A percentile compares a stretch with the other conserved stretches of the same genome.
Evolutionary conservation across 2,329 filamentous ascomycete genomes (phyloP).

Genomic region (Immersiporthe knoxdaviesiana): DNA sequence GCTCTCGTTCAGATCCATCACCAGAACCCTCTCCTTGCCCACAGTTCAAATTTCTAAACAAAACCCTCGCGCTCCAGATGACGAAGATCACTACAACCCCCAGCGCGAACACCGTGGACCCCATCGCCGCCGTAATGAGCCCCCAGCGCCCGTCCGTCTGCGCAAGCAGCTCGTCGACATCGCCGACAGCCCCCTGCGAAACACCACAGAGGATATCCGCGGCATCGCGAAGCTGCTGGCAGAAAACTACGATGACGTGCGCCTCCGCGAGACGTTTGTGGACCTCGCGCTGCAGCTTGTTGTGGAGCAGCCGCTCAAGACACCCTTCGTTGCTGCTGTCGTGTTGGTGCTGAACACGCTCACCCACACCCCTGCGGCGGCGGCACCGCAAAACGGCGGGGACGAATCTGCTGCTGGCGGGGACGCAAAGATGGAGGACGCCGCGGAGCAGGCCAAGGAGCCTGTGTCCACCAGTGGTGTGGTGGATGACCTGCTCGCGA

Average conservation of each 20-base stretch:
- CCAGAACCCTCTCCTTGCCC: not conserved
- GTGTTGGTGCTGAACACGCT: constrained; percentile 78
- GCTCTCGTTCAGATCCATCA: not conserved
- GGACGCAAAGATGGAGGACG: constrained; percentile 27
- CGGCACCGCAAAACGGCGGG: constrained; percentile 45
- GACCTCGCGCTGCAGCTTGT: constrained; percentile 76
- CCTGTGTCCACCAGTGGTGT: constrained; percentile 54
- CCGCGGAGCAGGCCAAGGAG: constrained; percentile 13
- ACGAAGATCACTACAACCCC: constrained; percentile 61
- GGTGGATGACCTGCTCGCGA: constrained; percentile 69
- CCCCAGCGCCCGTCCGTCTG: constrained; percentile 69
- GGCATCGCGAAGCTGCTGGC: constrained; percentile 75
- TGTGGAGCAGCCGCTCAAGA: constrained; percentile 93
- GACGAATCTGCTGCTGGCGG: constrained; percentile 19
- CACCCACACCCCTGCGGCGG: constrained; percentile 41
- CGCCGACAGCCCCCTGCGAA: constrained; percentile 78
- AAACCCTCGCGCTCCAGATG: constrained; percentile 42
- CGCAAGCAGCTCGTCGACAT: constrained; percentile 79
- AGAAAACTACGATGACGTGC: constrained; percentile 85
- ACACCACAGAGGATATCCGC: constrained; percentile 77
- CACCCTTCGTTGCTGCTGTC: constrained; percentile 88
- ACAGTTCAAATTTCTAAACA: not conserved
- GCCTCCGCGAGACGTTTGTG: constrained; percentile 73
- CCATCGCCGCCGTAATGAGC: constrained; percentile 69
- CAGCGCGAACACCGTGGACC: constrained; percentile 72